Percentiles rank a stretch among this genome's conserved stretches.
These are phyloP conservation scores for Musa schizocarpa DNA, from an alignment of 176 grass and related monocot genomes.

Conservation along the genomic window DNA sequence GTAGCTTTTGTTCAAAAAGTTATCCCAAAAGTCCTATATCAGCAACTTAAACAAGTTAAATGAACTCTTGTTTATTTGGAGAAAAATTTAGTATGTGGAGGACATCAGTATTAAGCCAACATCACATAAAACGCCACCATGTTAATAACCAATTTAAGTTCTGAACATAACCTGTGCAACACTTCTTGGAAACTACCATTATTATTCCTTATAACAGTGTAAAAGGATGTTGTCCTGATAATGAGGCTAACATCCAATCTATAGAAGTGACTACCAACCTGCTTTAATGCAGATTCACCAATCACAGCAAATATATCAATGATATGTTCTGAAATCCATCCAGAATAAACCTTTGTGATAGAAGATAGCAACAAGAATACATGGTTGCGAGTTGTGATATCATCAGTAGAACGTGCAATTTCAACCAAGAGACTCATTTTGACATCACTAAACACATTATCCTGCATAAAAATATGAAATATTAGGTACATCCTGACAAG, in stretches of 20 bases:
- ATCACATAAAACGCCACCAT: background rate
- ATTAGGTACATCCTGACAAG: background rate
- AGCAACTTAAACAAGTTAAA: background rate
- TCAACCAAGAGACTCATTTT: conserved; percentile 51
- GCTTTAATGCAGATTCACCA: conserved; percentile 73
- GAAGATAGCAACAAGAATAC: conserved; percentile 75
- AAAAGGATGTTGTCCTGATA: background rate
- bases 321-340: conserved; percentile 58
- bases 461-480: conserved; percentile 40
- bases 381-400: conserved; percentile 57
- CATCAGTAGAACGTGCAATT: conserved; percentile 39
- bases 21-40: background rate
- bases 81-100: background rate
- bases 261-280: conserved; percentile 34
- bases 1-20: background rate
- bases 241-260: background rate
- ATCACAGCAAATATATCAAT: conserved; percentile 67
- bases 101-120: background rate
- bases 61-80: background rate
- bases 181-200: too few species aligned
- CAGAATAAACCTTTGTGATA: conserved; percentile 47
- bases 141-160: too few species aligned
- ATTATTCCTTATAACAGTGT: too few species aligned
- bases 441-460: conserved; percentile 40
- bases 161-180: too few species aligned